phyloP scores from a whole-genome alignment of 257 asterid genomes.

The Coffea eugenioides region DNA sequence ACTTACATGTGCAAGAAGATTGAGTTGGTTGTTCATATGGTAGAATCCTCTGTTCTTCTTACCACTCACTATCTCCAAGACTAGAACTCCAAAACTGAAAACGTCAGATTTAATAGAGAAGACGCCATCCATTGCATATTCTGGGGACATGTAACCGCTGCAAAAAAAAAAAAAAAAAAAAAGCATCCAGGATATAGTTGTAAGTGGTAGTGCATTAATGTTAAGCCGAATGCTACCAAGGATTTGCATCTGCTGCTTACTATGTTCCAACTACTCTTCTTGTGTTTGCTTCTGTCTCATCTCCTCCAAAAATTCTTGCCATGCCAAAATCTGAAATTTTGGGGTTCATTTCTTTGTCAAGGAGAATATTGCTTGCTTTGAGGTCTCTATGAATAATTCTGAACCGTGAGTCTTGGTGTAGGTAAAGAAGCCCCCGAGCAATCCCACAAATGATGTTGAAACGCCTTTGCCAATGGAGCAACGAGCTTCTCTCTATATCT shows the following conservation, averaged over 20 bases:
- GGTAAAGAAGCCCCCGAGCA: conserved; percentile 49
- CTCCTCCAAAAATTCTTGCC: conserved; percentile 50
- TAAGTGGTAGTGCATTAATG: neutral
- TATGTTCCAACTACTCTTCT: conserved; percentile 48
- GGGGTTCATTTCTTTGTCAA: conserved; percentile 49
- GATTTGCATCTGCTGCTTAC: conserved; percentile 23
- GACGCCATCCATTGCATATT: conserved; percentile 50
- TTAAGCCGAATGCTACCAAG: no score
- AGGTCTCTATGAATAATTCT: conserved; percentile 54
- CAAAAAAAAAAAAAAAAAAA: neutral
- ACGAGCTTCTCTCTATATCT: conserved; percentile 28
- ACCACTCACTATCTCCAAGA: conserved; percentile 45
- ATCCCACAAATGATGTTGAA: conserved; percentile 45
- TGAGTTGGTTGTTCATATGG: conserved; percentile 27
- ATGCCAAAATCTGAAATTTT: conserved; percentile 55
- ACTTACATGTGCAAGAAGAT: conserved; percentile 52
- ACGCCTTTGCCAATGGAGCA: conserved; percentile 36
- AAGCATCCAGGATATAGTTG: neutral
- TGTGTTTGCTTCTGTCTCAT: conserved; percentile 41
- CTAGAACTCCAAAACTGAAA: conserved; percentile 53
- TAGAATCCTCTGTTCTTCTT: conserved; percentile 43
- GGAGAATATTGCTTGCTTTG: conserved; percentile 51
- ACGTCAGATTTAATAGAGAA: conserved; percentile 54
- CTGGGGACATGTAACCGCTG: conserved; percentile 61
- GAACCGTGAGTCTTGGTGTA: conserved; percentile 46